Evolutionary conservation across 106 monocot genomes (phyloP), one percentile per base, ranked within the genome.

Genomic region (Dendrobium huoshanense): DNA sequence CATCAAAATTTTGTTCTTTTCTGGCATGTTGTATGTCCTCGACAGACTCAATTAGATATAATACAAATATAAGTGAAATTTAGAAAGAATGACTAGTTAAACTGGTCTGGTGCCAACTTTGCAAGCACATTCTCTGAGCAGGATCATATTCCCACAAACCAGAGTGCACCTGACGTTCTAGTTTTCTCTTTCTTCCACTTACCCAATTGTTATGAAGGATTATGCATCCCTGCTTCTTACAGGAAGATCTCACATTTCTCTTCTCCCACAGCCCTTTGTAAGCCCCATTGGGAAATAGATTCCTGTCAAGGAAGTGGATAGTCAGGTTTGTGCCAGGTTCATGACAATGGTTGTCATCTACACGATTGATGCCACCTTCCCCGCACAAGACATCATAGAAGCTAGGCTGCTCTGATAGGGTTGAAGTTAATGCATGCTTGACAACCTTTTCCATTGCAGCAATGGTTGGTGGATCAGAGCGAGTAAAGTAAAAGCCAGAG

Each of bases 141-240:
- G 91, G 70, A 85, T 93, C 90, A 79, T 95, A 99, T n/a, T 93
- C 93, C 93, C 95, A 99, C 24, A 99, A 75, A 40, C 91, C 87
- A 41, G 95, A 95, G 2, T 7, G 27, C 4, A 95, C 22, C 77
- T 99, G 99, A 31, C 99, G 92, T 27, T 93, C 89, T 7, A 93
- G 47, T 81, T 99, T 99, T 67, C 82, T 91, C 75, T 87, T 77
- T 73, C 95, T 84, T 27, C 95, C 95, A 77, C 83, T 93, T 24
- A 95, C 89, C 99, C 99, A 99, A 61, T 99, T 99, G 79, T 99
- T 99, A 77, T 99, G 99, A 47, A 99, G 83, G 40, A 93, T 81
- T 5, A 86, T 15, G 75, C 99, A 95, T 18, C 93, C 93, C 22
- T 86, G 37, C 75, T 85, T 80, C 72, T 5, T 58, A 61, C 95